Conservation (phyloP, 306 rosid genomes). For the Fragaria ananassa region DNA sequence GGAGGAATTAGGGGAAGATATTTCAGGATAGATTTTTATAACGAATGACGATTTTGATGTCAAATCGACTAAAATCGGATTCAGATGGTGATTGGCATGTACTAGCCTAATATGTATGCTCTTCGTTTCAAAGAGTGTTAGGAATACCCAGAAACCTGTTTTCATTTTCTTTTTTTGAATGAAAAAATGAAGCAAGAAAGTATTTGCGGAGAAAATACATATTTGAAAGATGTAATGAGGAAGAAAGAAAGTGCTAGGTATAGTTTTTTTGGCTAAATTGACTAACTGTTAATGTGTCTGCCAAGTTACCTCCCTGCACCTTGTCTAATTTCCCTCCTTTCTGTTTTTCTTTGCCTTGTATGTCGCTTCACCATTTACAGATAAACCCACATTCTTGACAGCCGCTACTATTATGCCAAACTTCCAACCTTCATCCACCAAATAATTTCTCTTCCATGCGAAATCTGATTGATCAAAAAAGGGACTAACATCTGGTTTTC, state of each 20-base stretch:
- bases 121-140: too few relatives aligned
- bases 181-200: too few relatives aligned
- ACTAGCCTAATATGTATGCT: not conserved
- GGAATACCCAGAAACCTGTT: too few relatives aligned
- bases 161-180: too few relatives aligned
- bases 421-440: not conserved
- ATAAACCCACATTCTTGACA: not conserved
- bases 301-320: not conserved
- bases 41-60: too few relatives aligned
- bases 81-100: not conserved
- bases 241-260: not conserved
- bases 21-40: not conserved
- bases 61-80: not conserved
- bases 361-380: not conserved
- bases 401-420: not conserved
- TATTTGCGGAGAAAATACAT: not conserved
- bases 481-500: not conserved
- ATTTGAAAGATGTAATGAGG: not conserved
- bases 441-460: not conserved
- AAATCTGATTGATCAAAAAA: conserved; percentile 2
- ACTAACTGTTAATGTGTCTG: not conserved
- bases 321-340: not conserved
- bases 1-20: too few relatives aligned
- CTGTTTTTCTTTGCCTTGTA: not conserved
- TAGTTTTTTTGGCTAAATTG: not conserved